Base-by-base conservation (phyloP, 352 stramenopile species). In the Phytophthora europaea region DNA sequence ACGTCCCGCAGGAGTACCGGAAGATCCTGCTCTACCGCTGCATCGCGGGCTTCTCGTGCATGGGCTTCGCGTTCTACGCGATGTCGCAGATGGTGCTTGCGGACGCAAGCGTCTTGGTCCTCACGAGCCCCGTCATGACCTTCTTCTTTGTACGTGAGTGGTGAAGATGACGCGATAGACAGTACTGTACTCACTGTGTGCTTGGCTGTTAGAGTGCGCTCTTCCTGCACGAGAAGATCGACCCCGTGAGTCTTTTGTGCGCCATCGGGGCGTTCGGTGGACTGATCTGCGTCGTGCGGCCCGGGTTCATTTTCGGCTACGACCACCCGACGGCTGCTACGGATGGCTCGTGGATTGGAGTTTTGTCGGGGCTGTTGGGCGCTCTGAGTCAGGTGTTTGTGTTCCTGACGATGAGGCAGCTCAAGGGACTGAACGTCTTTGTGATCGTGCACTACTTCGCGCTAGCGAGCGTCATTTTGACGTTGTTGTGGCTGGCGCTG, bases 21-120 rank as follows among this genome's bases (percentile, higher is more conserved):
- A 61, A 72, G 18, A 81, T 90, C 65, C 67, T 94, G 34, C 51
- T 87, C 28, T 83, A 79, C 26, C 88, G 88, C 33, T 90, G 82
- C 55, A 59, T 92, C 31, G 67, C 73, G 3, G 87, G 85, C 22
- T 94, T 91, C 58, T 62, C 65, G 22, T 90, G 84, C 31, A 92
- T 93, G 65, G 70, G 78, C n/a, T 89, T 92, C 54, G 78, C 74
- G 36, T 94, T 94, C 66, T 92, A 91, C 61, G 83, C 87, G 0
- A 78, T 93, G 47, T 90, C 85, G 6, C 83, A 93, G 43, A 91
- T 94, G 83, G 85, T 92, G 34, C 69, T 94, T 9, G 87, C 87
- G 8, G 87, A 94, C 48, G 87, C 87, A 2, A 93, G 84, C 40
- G 70, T 78, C 8, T 61, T 94, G 22, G 65, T 92, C 10, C 87